Base-by-base conservation (phyloP, 768 basidiomycete species). In the Mycena crocata region DNA sequence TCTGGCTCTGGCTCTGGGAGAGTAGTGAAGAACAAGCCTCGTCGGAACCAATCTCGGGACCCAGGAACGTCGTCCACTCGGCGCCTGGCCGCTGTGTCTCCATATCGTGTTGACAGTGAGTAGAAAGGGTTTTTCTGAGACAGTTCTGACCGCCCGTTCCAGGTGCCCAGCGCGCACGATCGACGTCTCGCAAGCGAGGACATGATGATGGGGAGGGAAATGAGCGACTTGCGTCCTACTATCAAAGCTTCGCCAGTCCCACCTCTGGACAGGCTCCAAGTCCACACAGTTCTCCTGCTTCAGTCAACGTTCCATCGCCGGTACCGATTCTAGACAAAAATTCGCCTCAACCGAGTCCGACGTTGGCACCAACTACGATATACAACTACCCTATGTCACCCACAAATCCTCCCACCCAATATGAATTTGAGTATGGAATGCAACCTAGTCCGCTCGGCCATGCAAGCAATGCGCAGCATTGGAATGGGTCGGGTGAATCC, bases 261-360 rank as follows among this genome's bases (percentile, higher is more conserved):
- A 82, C 82, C 8, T 79, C 83, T 28, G 74, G 80, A 19, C 78
- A 78, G 28, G 75, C 83, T 26, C 79, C 85, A 13, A 93, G 91
- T 73, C 83, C 89, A 10, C 91, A 92, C 71, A 90, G 92, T 74
- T 94, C 92, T 17, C 92, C 92, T 2, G 87, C 87, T 3, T 94
- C 92, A 15, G 86, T 83, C 17, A 89, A 90, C 76, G 78, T 90
- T 30, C 90, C 92, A 4, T 93, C 92, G 4, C 92, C 92, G 8
- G 87, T 86, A 75, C 80, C 88, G 26, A 80, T 79, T 15, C 72
- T 83, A 42, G 88, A 88, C 60, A 77, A 66, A 57, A 70, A 83
- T 28, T 75, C 82, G 2, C 81, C 82, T 63, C 89, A 92, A 67
- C 79, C 83, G 15, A 88, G 87, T 71, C 86, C 91, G n/a, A 84